Evolutionary conservation across 257 asterid species (phyloP).

Genomic region (Nicotiana benthamiana): DNA sequence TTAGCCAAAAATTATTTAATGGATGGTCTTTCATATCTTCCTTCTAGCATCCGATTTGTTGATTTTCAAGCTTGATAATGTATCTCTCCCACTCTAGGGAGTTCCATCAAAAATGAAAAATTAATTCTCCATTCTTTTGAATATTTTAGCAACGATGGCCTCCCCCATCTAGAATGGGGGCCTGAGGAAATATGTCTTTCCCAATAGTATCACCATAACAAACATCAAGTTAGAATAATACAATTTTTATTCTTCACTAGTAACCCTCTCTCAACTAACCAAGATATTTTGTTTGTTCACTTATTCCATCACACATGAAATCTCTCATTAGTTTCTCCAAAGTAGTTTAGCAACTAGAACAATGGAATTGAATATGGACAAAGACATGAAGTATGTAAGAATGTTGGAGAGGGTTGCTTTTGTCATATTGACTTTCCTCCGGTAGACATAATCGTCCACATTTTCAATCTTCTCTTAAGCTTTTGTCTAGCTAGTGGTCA

Average conservation of each 20-base stretch:
- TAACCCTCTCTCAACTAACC: too few species aligned
- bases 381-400: not conserved
- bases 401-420: not conserved
- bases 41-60: not conserved
- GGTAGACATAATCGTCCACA: not conserved
- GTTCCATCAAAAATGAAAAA: not conserved
- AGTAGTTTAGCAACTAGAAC: not conserved
- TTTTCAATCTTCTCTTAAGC: not conserved
- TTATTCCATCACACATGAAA: not conserved
- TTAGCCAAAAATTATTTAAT: not conserved
- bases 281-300: not conserved
- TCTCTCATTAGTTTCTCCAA: not conserved
- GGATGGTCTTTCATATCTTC: not conserved
- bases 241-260: too few species aligned
- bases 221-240: not conserved
- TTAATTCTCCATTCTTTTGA: too few species aligned
- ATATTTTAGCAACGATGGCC: too few species aligned
- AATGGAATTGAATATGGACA: not conserved
- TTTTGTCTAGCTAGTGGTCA: not conserved
- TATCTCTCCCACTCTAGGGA: not conserved
- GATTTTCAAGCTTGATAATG: not conserved
- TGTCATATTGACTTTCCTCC: not conserved
- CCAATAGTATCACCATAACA: not conserved
- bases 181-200: too few species aligned
- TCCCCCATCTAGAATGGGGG: too few species aligned